Evolutionary conservation across 345 rosid species (phyloP).

Genomic region (Fremontodendron californicum): DNA sequence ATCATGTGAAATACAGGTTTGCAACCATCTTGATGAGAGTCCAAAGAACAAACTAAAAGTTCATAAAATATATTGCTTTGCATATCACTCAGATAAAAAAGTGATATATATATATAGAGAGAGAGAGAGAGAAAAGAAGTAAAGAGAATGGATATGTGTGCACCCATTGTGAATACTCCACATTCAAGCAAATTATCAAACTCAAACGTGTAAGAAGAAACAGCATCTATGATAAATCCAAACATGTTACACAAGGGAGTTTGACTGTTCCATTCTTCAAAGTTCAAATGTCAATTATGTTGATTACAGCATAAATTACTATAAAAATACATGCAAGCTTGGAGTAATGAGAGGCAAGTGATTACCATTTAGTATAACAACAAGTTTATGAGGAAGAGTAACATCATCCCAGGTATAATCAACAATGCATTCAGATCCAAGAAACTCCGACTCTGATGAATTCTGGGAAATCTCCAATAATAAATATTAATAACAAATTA

Average conservation of each 20-base stretch:
- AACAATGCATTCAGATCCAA: slow-evolving; percentile 57
- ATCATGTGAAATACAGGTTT: background rate
- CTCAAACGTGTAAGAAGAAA: background rate
- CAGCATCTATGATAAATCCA: background rate
- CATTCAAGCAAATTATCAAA: background rate
- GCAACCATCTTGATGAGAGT: background rate
- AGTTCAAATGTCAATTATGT: background rate
- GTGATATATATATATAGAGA: no score
- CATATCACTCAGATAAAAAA: no score
- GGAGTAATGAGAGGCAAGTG: slow-evolving; percentile 8
- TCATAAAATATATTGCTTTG: background rate
- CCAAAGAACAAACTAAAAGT: background rate
- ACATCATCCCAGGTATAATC: slow-evolving; percentile 92
- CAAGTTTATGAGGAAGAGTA: slow-evolving; percentile 79
- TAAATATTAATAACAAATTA: slow-evolving; percentile 8
- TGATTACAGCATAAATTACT: background rate
- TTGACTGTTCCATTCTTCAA: background rate
- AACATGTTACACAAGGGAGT: background rate
- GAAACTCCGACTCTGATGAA: slow-evolving; percentile 73
- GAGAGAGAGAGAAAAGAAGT: background rate
- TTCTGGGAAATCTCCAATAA: slow-evolving; percentile 46
- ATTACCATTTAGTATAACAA: slow-evolving; percentile 72
- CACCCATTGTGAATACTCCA: background rate
- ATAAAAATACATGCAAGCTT: background rate
- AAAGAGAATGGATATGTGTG: background rate